These are phyloP conservation scores for Adenanthera pavonina DNA, from an alignment of 306 rosid species.

Conservation along the genomic window DNA sequence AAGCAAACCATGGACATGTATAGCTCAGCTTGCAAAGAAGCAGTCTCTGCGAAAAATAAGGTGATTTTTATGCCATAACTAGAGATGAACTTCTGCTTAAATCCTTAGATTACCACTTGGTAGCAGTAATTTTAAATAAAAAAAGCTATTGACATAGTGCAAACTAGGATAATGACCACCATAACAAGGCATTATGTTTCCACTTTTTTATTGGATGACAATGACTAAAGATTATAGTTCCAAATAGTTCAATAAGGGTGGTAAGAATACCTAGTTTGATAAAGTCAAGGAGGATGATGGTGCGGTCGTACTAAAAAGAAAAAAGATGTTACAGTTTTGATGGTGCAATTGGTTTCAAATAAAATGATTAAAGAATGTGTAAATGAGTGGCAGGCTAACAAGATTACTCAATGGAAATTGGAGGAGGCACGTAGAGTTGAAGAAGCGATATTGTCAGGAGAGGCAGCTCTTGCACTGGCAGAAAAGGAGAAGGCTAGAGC, in stretches of 20 bases:
- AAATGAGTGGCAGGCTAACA: constrained; percentile 66
- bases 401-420: constrained; percentile 79
- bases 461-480: constrained; percentile 87
- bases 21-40: constrained; percentile 97
- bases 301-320: background rate
- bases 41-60: constrained; percentile 91
- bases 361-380: constrained; percentile 27
- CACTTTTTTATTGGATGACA: background rate
- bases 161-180: background rate
- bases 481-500: constrained; percentile 91
- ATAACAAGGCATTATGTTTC: background rate
- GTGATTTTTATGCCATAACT: constrained; percentile 44
- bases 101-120: background rate
- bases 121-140: background rate
- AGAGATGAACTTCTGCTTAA: background rate
- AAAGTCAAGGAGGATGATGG: background rate
- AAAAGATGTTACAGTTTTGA: constrained; percentile 19
- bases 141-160: constrained; percentile 12
- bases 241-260: background rate
- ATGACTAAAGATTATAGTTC: background rate
- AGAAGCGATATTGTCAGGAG: constrained; percentile 72
- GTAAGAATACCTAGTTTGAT: background rate
- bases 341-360: constrained; percentile 1
- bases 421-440: constrained; percentile 69
- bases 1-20: constrained; percentile 98